Base-by-base conservation (phyloP, 805 yeast species). In the Wickerhamiella bombiphila region DNA sequence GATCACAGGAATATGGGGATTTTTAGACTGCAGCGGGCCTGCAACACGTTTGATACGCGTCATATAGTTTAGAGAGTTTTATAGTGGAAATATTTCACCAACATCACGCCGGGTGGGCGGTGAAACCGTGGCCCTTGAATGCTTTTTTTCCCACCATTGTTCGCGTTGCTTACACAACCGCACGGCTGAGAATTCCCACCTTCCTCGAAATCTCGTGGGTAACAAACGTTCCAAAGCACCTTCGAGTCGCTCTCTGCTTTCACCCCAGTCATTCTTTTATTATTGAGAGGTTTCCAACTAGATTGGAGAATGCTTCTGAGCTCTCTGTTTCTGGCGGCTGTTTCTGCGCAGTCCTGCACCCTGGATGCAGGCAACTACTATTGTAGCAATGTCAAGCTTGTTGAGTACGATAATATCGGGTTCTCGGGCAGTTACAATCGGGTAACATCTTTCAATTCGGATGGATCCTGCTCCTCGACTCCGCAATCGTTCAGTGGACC, bases 361-460 rank as follows among this genome's bases (percentile, higher is more conserved):
- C 55, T 59, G 43, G 68, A 66, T 29, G 69, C 61, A 46, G 94
- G 95, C 49, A 82, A 82, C 67, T 78, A 76, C 68, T 86, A 79
- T 72, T 85, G 96, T 65, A 61, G 70, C 47, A 60, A 72, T 46
- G 80, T 80, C 37, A 52, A 61, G 44, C 86, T 81, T 44, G 67
- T 81, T 43, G 63, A 66, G 42, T 82, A 80, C 66, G 47, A 65
- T 33, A 74, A 74, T 49, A 70, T 91, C 41, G 97, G 97, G 25
- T 82, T 68, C 59, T 70, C 91, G 17, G 95, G 96, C 49, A 62
- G 85, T 17, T 91, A 81, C 66, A 53, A 65, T 50, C 86, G 79
- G 49, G 85, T 91, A 48, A 77, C 86, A 47, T 49, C 58, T 53
- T 86, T 91, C 93, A 74, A 77, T 59, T 74, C 70, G 54, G 42